Percentiles rank a stretch among this genome's conserved stretches.
Conservation (phyloP, 1,284 basidiomycete species). For the Pterula multifida region DNA sequence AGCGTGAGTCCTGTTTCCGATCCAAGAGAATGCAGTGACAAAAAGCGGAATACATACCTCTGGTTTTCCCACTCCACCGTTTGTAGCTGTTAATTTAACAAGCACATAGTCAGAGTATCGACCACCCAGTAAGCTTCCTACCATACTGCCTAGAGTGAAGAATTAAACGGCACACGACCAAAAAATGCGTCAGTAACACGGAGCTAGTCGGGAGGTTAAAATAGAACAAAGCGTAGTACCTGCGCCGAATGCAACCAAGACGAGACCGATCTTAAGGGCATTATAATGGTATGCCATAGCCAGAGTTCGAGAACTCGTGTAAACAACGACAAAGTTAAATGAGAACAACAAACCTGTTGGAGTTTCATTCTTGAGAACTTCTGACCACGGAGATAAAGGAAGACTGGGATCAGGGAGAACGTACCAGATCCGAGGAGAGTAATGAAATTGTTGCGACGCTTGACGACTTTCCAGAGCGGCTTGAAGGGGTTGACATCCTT, state of each 20-base stretch:
- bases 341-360: slow-evolving; percentile 57
- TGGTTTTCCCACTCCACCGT: slow-evolving; percentile 49
- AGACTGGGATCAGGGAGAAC: slow-evolving; percentile 12
- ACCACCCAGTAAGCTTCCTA: slow-evolving; percentile 67
- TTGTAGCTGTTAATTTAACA: slow-evolving; percentile 37
- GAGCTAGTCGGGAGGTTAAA: not conserved
- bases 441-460: slow-evolving; percentile 52
- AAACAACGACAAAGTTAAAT: slow-evolving; percentile 56
- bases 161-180: not conserved
- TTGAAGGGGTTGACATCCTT: slow-evolving; percentile 65
- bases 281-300: slow-evolving; percentile 53
- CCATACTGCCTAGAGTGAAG: slow-evolving; percentile 38
- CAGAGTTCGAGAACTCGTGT: slow-evolving; percentile 64
- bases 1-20: not conserved
- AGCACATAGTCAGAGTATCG: slow-evolving; percentile 65
- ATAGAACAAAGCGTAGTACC: slow-evolving; percentile 23
- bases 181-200: not conserved
- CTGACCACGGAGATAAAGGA: too few relatives aligned
- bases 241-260: slow-evolving; percentile 62
- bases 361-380: too few relatives aligned
- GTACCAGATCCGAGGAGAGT: slow-evolving; percentile 62
- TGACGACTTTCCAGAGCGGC: slow-evolving; percentile 46
- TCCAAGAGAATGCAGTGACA: slow-evolving; percentile 1
- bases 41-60: slow-evolving; percentile 37
- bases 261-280: slow-evolving; percentile 62